phyloP scores from a whole-genome alignment of 441 rosid species.

The Bruguiera hainesii region DNA sequence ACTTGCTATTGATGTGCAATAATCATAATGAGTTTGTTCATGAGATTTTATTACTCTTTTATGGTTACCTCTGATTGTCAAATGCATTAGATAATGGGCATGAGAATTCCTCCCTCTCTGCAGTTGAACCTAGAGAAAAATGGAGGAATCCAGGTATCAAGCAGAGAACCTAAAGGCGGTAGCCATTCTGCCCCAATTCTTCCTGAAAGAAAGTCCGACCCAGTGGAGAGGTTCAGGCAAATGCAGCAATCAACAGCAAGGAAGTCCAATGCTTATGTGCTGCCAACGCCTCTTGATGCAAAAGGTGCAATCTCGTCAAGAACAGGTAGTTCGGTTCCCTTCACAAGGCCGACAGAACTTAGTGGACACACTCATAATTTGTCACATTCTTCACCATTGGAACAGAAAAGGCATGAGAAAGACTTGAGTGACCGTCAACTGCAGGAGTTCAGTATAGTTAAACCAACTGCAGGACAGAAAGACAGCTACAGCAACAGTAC shows the following conservation, averaged over 20 bases:
- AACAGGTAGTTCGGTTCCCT: constrained; percentile 36
- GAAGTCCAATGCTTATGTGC: constrained; percentile 60
- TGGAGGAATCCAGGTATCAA: constrained; percentile 35
- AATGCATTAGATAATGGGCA: background rate
- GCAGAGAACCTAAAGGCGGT: constrained; percentile 44
- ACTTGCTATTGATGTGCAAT: background rate
- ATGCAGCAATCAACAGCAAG: constrained; percentile 37
- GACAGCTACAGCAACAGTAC: constrained; percentile 39
- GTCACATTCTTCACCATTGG: constrained; percentile 84
- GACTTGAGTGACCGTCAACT: constrained; percentile 33
- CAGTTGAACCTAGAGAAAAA: constrained; percentile 52
- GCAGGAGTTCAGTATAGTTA: constrained; percentile 25
- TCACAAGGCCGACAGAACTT: constrained; percentile 38
- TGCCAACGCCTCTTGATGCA: constrained; percentile 75
- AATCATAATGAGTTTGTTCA: background rate
- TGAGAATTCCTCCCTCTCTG: constrained; percentile 15
- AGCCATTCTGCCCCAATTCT: constrained; percentile 92
- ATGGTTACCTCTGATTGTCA: background rate
- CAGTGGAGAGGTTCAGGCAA: constrained; percentile 56
- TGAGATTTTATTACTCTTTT: constrained; percentile 1
- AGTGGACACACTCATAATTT: constrained; percentile 49
- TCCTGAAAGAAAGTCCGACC: constrained; percentile 68
- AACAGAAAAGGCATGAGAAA: constrained; percentile 60
- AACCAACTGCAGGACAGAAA: constrained; percentile 30
- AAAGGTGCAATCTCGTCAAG: constrained; percentile 43